Base-by-base conservation (phyloP, 805 yeast genomes). In the Ogataea paradorogensis region DNA sequence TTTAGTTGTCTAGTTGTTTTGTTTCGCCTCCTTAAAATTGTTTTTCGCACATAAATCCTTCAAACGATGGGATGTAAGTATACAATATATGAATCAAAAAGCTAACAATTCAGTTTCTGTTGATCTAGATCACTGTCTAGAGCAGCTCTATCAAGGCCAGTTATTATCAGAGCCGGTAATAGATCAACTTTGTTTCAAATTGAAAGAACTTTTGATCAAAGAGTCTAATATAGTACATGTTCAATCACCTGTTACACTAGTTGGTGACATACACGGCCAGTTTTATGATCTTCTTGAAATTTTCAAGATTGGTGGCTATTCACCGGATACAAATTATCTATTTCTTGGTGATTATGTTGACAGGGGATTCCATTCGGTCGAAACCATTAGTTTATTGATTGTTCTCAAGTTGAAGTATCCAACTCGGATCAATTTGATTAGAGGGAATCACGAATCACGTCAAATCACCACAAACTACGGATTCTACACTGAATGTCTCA, bases 401-500 rank as follows among this genome's bases (percentile, higher is more conserved):
- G 83, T 89, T 31, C 66, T 93, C 48, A 91, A 90, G 59, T 71
- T 95, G 43, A 73, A 97, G 51, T 90, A 87, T 59, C 99, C 99
- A 0, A 71, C 74, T 20, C 69, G 99, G 31, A 82, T 93, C 3
- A 80, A 77, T 52, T 67, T 93, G 37, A 78, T 93, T 7, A 70
- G 99, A 40, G 99, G 99, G 9, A 93, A 93, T 59, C 99, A 93
- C 61, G 99, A 93, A 63, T 84, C 95, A 1, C 70, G 99, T 35
- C 97, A 95, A 40, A 91, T 93, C 53, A 95, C 99, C 5, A 96
- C 95, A 49, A 87, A 90, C 59, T 93, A 93, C 58, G 99, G 99
- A 2, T 93, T 93, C 58, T 93, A 93, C 59, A 80, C 96, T 0
- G 99, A 93, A 63, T 93, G 97, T 50, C 69, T 88, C 46, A 78